Base-by-base conservation (phyloP, 176 grass and related monocot species). In the Puccinellia tenuiflora region DNA sequence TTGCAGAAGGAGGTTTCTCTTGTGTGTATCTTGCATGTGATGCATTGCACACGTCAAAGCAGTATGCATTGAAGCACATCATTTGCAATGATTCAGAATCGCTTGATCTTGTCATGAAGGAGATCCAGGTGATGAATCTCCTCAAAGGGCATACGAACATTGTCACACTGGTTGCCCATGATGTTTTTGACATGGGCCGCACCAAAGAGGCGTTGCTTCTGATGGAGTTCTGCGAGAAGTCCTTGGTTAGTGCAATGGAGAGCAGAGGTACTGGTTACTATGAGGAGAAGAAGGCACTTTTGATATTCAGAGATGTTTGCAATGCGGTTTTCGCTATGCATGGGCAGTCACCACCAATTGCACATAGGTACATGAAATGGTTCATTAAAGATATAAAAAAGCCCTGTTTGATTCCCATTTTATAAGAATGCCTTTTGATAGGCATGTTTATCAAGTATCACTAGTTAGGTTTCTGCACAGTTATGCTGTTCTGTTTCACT, bases 251-350 rank as follows among this genome's bases (percentile, higher is more conserved):
- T 11, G 86, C 74, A 78, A 85, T 97, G 47, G 88, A 92, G 68
- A 89, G 82, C 69, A 88, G 90, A 95, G 93, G 93, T 46, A 83
- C 34, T 77, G 94, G 81, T 56, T 97, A 89, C 52, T 89, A 85
- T 75, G 94, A 93, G 37, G 94, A 97, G 84, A 91, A 87, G 69
- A 90, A 90, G 84, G 88, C 81, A 29, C 84, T 97, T 85, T 39
- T 86, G 42, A 97, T 97, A 73, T 93, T 97, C 56, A 79, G 89
- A 80, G 94, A 97, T 30, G 68, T 97, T 72, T 97, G 91, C 81
- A 94, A 90, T 86, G 91, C 94, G 35, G 86, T 97, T 73, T 93
- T 97, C 73, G 88, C 91, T 8, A 91, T 97, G 94, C 94, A 97
- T 78, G 81, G 75, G 7, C 94, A 91, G 76, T 89, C 85, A 56